phyloP scores from a whole-genome alignment of 768 basidiomycete genomes.

The Phylloporus sp. region DNA sequence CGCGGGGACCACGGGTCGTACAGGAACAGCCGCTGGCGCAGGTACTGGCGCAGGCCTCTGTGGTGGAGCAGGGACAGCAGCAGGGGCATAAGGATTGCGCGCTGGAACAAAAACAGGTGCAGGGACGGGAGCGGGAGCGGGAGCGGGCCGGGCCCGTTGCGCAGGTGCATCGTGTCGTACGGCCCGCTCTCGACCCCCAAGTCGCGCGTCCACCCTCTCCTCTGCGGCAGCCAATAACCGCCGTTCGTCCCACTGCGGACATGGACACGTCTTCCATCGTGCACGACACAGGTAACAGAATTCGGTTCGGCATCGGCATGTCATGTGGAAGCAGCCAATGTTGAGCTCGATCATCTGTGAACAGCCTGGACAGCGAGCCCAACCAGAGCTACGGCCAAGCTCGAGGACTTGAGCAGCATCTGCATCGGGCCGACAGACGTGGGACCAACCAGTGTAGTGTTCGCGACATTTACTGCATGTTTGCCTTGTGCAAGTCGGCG shows the following conservation, averaged over 20 bases:
- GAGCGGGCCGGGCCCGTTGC: background rate
- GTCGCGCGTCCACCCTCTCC: slow-evolving; percentile 38
- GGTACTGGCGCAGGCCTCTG: background rate
- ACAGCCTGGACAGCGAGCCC: slow-evolving; percentile 40
- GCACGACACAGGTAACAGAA: slow-evolving; percentile 39
- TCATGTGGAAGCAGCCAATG: slow-evolving; percentile 40
- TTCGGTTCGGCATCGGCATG: slow-evolving; percentile 35
- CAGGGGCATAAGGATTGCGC: background rate
- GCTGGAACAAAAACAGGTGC: background rate
- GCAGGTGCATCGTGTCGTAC: slow-evolving; percentile 30
- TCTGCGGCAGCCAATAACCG: slow-evolving; percentile 38
- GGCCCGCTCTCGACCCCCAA: slow-evolving; percentile 32
- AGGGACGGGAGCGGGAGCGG: too few species aligned
- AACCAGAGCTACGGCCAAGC: slow-evolving; percentile 26
- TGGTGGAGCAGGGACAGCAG: background rate
- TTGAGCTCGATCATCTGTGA: slow-evolving; percentile 36
- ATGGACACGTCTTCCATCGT: slow-evolving; percentile 43
- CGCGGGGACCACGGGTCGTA: too few species aligned
- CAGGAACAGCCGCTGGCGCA: too few species aligned
- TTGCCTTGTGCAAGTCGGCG: slow-evolving; percentile 12
- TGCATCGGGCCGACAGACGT: slow-evolving; percentile 25
- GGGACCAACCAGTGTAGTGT: slow-evolving; percentile 20
- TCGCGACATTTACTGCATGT: slow-evolving; percentile 27
- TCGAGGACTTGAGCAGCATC: slow-evolving; percentile 24
- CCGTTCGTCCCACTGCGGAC: slow-evolving; percentile 64